These are phyloP conservation scores for Vitis hybrid DNA, from an alignment of 177 flowering plant genomes.

Conservation along the genomic window DNA sequence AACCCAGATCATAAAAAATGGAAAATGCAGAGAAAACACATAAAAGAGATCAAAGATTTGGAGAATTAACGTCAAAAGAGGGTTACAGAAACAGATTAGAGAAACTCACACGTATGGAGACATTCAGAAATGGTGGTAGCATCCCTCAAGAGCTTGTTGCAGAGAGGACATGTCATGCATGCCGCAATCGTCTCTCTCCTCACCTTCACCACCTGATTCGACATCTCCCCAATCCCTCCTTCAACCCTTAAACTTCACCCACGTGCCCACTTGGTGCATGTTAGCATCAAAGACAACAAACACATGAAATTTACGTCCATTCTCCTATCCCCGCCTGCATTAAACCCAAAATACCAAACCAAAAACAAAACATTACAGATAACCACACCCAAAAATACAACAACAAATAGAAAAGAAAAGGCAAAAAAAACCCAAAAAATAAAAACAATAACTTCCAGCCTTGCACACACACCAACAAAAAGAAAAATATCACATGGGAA, in stretches of 20 bases:
- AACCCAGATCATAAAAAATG: constrained; percentile 3
- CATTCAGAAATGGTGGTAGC: constrained; percentile 47
- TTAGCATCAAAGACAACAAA: constrained; percentile 10
- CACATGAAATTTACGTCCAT: constrained; percentile 33
- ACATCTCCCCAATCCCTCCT: constrained; percentile 28
- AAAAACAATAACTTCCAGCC: background rate
- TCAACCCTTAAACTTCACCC: constrained; percentile 1
- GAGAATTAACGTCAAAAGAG: background rate
- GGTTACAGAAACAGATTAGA: background rate
- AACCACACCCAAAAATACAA: background rate
- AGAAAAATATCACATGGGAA: background rate
- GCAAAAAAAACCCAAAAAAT: background rate
- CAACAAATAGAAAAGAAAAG: background rate
- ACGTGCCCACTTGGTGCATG: constrained; percentile 43
- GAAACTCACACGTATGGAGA: constrained; percentile 39
- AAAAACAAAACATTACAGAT: background rate
- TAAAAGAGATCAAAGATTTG: background rate
- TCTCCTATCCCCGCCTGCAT: constrained; percentile 26
- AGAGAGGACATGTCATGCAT: constrained; percentile 41
- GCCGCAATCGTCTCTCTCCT: constrained; percentile 21
- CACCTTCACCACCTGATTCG: constrained; percentile 38
- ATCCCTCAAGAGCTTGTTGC: constrained; percentile 26
- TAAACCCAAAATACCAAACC: constrained; percentile 18
- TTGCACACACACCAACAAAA: background rate
- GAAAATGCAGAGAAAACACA: background rate